These are phyloP conservation scores for Cryphonectria naterciae DNA, from an alignment of 2,329 filamentous ascomycete species.

Conservation along the genomic window DNA sequence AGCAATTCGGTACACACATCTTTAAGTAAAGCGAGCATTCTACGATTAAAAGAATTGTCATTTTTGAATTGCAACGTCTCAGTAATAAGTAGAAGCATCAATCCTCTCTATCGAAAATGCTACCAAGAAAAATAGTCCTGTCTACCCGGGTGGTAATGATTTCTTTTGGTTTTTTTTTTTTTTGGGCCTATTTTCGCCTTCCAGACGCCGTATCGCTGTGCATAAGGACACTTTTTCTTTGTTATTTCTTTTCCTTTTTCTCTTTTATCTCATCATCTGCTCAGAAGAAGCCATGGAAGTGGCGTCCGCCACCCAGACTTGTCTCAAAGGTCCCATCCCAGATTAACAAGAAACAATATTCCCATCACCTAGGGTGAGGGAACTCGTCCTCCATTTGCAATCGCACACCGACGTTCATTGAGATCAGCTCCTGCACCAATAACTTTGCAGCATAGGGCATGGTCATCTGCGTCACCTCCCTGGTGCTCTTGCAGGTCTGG, in stretches of 20 bases:
- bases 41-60: neutral
- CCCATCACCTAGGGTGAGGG: constrained; percentile 58
- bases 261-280: neutral
- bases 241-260: neutral
- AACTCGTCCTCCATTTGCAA: constrained; percentile 95
- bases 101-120: neutral
- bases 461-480: constrained; percentile 86
- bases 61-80: neutral
- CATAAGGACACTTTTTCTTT: neutral
- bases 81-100: neutral
- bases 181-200: neutral
- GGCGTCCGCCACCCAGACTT: too few species aligned
- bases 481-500: constrained; percentile 85
- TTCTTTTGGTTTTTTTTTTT: neutral
- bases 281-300: constrained; percentile 15
- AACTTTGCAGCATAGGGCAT: constrained; percentile 98
- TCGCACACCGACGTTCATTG: constrained; percentile 97
- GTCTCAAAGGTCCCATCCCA: too few species aligned
- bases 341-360: neutral
- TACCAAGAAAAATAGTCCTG: neutral
- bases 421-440: constrained; percentile 91
- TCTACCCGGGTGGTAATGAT: neutral
- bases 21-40: neutral
- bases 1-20: neutral
- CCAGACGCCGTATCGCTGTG: constrained; percentile 20